Base-by-base conservation (phyloP, 2,329 filamentous ascomycete species). In the Cladosporium sp. region DNA sequence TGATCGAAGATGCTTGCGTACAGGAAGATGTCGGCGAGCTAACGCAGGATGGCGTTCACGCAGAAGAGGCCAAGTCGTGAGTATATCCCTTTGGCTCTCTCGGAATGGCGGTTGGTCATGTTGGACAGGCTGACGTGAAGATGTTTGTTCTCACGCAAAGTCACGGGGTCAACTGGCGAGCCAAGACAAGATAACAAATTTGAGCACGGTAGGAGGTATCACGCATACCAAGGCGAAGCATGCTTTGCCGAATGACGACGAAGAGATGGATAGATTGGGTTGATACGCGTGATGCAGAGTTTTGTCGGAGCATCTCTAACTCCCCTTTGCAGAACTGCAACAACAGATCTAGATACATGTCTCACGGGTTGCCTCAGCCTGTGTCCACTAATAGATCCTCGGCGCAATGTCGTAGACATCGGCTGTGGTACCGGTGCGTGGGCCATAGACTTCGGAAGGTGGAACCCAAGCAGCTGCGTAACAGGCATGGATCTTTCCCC, bases 391-490 rank as follows among this genome's bases (percentile, higher is more conserved):
- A 65, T 66, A 10, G 44, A 28, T 14, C 31, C 66, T 16, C 68
- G 77, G 3, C 31, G 65, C 28, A 56, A 35, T 14, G 65, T 60
- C 8, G 71, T 84, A 0, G 82, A 84, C 69, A 72, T 80, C 23
- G 81, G 82, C n/a, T 82, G 80, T 1, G 82, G 82, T 0, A 84
- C 82, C 1, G 81, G 81, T 18, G 69, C 76, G 44, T 73, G 72
- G 72, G 72, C 69, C 35, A 72, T 74, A n/a, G 70, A 69, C 11
- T 78, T 80, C 44, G 69, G 67, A 16, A 68, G 68, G 37, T 52
- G 55, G 31, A 64, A 67, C 49, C 69, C 66, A 28, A 49, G 64
- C 26, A 59, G 62, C 23, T 71, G 75, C 23, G 78, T 85, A 29
- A 78, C 78, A 4, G 82, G 81, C 33, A 79, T 77, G 7, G 66